These are phyloP conservation scores for Malassezia japonica DNA, from an alignment of 1,284 basidiomycete species.

Conservation along the genomic window DNA sequence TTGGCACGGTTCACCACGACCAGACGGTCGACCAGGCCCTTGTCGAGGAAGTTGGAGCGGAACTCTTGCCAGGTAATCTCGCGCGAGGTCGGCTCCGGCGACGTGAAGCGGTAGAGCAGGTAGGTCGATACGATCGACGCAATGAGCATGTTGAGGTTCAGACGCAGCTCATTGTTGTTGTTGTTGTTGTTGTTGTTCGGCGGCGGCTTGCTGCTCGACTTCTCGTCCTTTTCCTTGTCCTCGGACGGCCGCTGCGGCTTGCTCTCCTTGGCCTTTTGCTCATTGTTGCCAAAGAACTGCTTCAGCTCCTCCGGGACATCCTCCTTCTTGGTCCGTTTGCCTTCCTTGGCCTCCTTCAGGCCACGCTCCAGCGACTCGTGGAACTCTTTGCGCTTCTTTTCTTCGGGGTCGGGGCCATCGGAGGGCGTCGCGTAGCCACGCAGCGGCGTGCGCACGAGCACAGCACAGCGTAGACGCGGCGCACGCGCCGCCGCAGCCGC, in stretches of 20 bases:
- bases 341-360: slow-evolving; percentile 31
- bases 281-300: slow-evolving; percentile 30
- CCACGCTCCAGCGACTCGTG: slow-evolving; percentile 32
- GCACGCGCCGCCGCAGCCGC: neutral
- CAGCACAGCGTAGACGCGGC: neutral
- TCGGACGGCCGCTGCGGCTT: slow-evolving; percentile 16
- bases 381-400: slow-evolving; percentile 19
- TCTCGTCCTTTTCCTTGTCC: slow-evolving; percentile 20
- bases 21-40: slow-evolving; percentile 89
- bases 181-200: slow-evolving; percentile 18
- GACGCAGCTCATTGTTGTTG: slow-evolving; percentile 30
- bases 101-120: slow-evolving; percentile 58
- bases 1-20: slow-evolving; percentile 82
- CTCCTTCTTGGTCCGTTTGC: slow-evolving; percentile 18
- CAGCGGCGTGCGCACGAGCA: neutral
- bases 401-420: slow-evolving; percentile 1
- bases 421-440: slow-evolving; percentile 9
- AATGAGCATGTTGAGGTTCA: slow-evolving; percentile 41
- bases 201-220: slow-evolving; percentile 18
- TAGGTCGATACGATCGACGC: slow-evolving; percentile 57
- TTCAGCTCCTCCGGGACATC: slow-evolving; percentile 33
- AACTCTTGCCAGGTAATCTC: slow-evolving; percentile 99
- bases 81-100: slow-evolving; percentile 55
- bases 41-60: slow-evolving; percentile 85
- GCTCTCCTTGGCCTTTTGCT: slow-evolving; percentile 6